Evolutionary conservation across 2,329 filamentous ascomycete genomes (phyloP), one percentile per base, ranked within the genome.

Genomic region (Botrytis aclada): DNA sequence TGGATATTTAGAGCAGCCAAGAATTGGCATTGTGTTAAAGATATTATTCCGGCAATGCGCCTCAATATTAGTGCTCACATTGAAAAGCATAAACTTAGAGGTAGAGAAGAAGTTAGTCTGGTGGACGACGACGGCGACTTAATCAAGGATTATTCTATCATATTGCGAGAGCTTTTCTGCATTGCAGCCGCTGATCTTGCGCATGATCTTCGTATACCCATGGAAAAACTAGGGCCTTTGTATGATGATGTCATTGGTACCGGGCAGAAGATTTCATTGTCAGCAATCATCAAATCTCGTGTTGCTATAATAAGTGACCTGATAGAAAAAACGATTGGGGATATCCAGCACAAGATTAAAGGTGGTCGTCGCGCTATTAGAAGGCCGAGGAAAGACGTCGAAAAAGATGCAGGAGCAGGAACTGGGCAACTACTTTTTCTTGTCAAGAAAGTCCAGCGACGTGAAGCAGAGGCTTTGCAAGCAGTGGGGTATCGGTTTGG

Each of bases 161-260:
- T 95, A 2, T 94, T 97, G 80, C 90, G 93, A 37, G 93, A 97
- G 79, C 85, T 95, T 16, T 97, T 97, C 81, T 97, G 93, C 79
- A 86, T 93, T 16, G 92, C 93, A 3, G 93, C 94, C 1, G 85
- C 90, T 9, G 88, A 90, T n/a, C 86, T 97, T 12, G 92, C 94
- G 0, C 85, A 88, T 20, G 87, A 88, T 70, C 84, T 95, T 75
- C 88, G 89, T 74, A 87, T 88, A 60, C 85, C 87, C 5, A 82
- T 95, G 2, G 85, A 87, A 10, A 85, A 89, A 6, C 82, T 92
- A 12, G 93, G 93, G 8, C 84, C 89, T 16, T 84, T 96, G 1
- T 95, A 92, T 83, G 92, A 95, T 75, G 90, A 93, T 76, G 91
- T 96, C 10, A 82, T 95, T 34, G 85, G 87, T 1, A 95, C 93